A percentile compares a stretch with the other conserved stretches of the same genome.
phyloP scores from a whole-genome alignment of 202 grass and related monocot genomes.

The Bolboschoenoplectus hybrid region DNA sequence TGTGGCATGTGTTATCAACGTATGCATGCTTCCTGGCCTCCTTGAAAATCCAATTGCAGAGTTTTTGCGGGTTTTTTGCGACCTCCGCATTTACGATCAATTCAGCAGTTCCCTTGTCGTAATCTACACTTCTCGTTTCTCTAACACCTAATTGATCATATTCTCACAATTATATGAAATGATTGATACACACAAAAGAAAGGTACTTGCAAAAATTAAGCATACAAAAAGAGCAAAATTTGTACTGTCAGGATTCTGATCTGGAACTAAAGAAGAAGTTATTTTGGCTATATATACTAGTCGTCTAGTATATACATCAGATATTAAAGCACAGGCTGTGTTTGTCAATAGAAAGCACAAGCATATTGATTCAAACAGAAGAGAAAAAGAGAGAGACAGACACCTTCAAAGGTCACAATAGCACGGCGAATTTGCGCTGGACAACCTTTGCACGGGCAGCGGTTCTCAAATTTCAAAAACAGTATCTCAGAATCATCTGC shows the following conservation, averaged over 20 bases:
- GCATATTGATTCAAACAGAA: background rate
- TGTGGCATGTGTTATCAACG: slow-evolving; percentile 13
- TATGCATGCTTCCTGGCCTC: slow-evolving; percentile 29
- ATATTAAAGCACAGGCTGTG: background rate
- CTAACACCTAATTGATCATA: slow-evolving; percentile 22
- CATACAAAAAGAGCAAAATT: background rate
- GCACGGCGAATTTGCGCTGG: slow-evolving; percentile 27
- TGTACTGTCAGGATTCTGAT: background rate
- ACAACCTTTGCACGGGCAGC: slow-evolving; percentile 31
- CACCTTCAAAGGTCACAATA: slow-evolving; percentile 24
- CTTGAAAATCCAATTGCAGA: slow-evolving; percentile 28
- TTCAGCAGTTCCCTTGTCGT: slow-evolving; percentile 32
- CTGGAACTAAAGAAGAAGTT: too few relatives aligned
- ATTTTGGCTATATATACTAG: background rate
- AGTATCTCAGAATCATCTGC: slow-evolving; percentile 37
- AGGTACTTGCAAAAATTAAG: background rate
- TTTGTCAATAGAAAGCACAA: background rate
- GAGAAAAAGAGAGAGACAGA: background rate
- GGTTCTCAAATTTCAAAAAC: slow-evolving; percentile 30
- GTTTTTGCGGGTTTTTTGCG: slow-evolving; percentile 18
- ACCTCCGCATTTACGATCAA: slow-evolving; percentile 14
- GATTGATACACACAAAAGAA: background rate
- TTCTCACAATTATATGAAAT: slow-evolving; percentile 1
- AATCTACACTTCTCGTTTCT: slow-evolving; percentile 35
- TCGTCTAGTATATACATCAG: background rate